Conservation (phyloP, 371 early-diverging fungal species). For the Circinella umbellata region DNA sequence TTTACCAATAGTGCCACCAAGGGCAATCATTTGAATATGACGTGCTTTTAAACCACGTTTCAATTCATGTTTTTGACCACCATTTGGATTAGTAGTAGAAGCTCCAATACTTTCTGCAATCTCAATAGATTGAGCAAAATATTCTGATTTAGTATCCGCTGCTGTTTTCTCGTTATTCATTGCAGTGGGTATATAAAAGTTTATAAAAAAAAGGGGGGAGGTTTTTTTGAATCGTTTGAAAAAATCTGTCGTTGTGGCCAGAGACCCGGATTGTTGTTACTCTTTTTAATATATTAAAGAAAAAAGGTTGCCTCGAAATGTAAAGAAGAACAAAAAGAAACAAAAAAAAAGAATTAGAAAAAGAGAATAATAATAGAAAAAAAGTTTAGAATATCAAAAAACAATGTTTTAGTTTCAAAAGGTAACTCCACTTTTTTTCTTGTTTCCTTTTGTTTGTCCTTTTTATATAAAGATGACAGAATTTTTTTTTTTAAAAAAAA, state of each 20-base stretch:
- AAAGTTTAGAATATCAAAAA: too few relatives aligned
- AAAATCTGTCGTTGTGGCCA: background rate
- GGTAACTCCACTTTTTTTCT: too few relatives aligned
- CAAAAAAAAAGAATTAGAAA: too few relatives aligned
- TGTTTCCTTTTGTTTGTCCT: too few relatives aligned
- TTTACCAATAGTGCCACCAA: constrained; percentile 65
- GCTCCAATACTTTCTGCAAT: constrained; percentile 19
- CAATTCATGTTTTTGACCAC: constrained; percentile 20
- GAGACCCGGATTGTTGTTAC: background rate
- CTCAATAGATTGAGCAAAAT: constrained; percentile 31
- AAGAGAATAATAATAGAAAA: too few relatives aligned
- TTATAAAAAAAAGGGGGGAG: background rate
- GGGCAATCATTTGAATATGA: constrained; percentile 67
- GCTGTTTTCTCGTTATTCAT: background rate
- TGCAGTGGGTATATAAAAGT: constrained; percentile 1
- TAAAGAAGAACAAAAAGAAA: too few relatives aligned
- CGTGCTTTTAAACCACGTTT: constrained; percentile 56
- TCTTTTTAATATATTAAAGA: too few relatives aligned
- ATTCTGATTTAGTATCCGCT: background rate
- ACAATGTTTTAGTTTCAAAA: too few relatives aligned
- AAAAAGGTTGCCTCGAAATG: too few relatives aligned
- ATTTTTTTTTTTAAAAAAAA: too few relatives aligned
- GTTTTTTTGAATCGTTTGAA: too few relatives aligned
- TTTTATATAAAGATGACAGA: too few relatives aligned
- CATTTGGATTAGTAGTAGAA: background rate